phyloP scores from a whole-genome alignment of 129 eudicot genomes.

The Heracleum sosnowskyi region DNA sequence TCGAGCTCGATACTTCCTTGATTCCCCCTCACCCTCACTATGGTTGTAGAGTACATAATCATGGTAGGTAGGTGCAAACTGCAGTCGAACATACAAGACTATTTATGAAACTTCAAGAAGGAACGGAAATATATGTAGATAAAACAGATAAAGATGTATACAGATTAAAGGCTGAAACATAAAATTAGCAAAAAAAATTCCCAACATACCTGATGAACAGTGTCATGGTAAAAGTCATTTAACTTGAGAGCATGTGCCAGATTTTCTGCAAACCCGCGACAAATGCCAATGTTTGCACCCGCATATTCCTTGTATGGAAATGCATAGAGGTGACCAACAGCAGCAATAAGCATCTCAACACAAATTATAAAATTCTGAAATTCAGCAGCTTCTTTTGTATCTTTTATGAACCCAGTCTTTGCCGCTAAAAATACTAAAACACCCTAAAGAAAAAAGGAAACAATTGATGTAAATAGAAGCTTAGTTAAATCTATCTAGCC shows the following conservation, averaged over 20 bases:
- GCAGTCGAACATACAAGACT: constrained; percentile 12
- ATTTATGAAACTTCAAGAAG: neutral
- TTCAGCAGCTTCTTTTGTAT: constrained; percentile 83
- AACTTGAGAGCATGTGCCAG: constrained; percentile 83
- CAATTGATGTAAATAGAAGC: neutral
- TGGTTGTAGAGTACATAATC: constrained; percentile 94
- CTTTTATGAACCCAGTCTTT: constrained; percentile 67
- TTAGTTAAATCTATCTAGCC: neutral
- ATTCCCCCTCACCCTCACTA: constrained; percentile 71
- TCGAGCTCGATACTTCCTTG: constrained; percentile 69
- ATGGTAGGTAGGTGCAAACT: constrained; percentile 99
- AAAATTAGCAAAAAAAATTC: no score
- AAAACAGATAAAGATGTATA: neutral
- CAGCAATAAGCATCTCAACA: constrained; percentile 97
- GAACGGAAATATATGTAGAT: neutral
- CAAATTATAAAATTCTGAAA: constrained; percentile 82
- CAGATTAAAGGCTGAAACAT: neutral
- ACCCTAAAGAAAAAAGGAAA: constrained; percentile 42
- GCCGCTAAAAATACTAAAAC: constrained; percentile 96
- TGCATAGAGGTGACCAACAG: constrained; percentile 89
- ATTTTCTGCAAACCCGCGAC: constrained; percentile 68
- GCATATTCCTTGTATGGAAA: constrained; percentile 96
- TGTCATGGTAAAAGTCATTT: constrained; percentile 93
- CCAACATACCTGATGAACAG: constrained; percentile 93
- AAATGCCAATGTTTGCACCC: constrained; percentile 83